Base-by-base conservation (phyloP, 164 flowering plant species). In the Buxus sempervirens region DNA sequence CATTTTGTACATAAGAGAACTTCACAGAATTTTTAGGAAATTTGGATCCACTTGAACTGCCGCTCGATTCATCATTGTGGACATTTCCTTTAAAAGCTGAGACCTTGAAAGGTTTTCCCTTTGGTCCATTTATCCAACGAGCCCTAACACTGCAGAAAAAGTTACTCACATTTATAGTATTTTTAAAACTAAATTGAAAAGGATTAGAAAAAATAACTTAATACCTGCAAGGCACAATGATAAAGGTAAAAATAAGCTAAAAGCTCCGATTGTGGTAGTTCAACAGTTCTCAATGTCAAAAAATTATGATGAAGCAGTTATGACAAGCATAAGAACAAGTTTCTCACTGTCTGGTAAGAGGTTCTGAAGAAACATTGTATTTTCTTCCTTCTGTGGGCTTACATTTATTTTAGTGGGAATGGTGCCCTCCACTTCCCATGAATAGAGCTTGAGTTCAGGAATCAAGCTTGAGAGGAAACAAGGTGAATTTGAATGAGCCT, bases 41-140 rank as follows among this genome's bases (percentile, higher is more conserved):
- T 68, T 80, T 85, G 60, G 87, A 76, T 63, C 75, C 83, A 73
- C 57, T 70, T 19, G 79, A 70, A 63, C 81, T 75, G 24, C 81
- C 71, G 64, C 80, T 82, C 26, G 88, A 72, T 68, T 83, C 89
- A 64, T 82, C 84, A 78, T 77, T 78, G 67, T 73, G 90, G 55
- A 75, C 73, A 71, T 63, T 76, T 24, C 90, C 87, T 83, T 86
- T 88, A 62, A 90, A 90, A 28, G 93, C 85, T 66, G 80, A 80
- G 66, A 88, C 69, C 66, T 73, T 83, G 60, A 83, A 66, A 36
- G 66, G 70, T 72, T 78, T 89, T 54, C 74, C 72, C 69, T 78
- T 84, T 63, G 75, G 65, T 59, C 76, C 70, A 55, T 54, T 60
- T 61, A 67, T 41, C 42, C 20, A 58, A 70, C 77, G 77, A 42